phyloP scores from a whole-genome alignment of 345 rosid genomes.

The Ricinus communis region DNA sequence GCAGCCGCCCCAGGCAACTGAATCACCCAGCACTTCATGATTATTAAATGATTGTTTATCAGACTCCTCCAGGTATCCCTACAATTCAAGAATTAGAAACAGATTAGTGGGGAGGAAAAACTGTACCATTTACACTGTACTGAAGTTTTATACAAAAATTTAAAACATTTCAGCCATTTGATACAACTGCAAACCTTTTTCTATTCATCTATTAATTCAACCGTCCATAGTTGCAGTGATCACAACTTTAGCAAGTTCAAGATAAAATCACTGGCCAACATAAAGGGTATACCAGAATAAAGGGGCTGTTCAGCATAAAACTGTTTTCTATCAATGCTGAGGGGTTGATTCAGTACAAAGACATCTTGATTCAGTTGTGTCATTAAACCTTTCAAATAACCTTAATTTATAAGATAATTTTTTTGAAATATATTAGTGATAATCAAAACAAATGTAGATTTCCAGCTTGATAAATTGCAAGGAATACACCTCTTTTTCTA shows the following conservation, averaged over 20 bases:
- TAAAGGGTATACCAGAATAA: neutral
- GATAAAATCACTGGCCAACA: neutral
- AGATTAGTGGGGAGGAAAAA: conserved; percentile 2
- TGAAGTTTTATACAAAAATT: too few relatives aligned
- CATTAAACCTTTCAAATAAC: too few relatives aligned
- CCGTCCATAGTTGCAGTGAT: neutral
- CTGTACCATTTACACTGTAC: too few relatives aligned
- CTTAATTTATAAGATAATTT: too few relatives aligned
- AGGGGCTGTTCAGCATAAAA: neutral
- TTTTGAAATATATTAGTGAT: too few relatives aligned
- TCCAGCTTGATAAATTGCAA: too few relatives aligned
- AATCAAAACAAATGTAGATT: too few relatives aligned
- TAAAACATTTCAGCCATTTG: neutral
- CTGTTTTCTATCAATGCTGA: too few relatives aligned
- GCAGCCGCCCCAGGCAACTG: conserved; percentile 98
- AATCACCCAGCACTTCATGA: conserved; percentile 77
- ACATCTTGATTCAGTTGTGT: neutral
- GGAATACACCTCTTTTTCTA: too few relatives aligned
- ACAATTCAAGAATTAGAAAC: conserved; percentile 22
- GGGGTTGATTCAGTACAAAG: neutral
- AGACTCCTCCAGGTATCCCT: conserved; percentile 89
- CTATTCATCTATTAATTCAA: neutral
- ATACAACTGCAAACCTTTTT: neutral
- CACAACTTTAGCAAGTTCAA: neutral
- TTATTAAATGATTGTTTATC: conserved; percentile 45